These are phyloP conservation scores for Vitis amurensis DNA, from an alignment of 164 flowering plant genomes.

Conservation along the genomic window DNA sequence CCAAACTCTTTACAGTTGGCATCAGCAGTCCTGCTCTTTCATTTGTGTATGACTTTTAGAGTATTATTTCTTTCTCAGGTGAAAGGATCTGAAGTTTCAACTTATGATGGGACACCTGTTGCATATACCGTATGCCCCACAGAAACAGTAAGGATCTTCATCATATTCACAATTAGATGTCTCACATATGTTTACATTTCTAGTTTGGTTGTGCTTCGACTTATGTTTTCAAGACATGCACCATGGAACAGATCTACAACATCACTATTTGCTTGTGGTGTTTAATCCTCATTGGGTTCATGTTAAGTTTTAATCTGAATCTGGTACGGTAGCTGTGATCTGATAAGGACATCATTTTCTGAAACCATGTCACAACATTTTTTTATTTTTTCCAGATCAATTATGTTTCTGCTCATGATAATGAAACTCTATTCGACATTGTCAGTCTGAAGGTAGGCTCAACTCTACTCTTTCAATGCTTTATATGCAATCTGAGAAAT, in stretches of 20 bases:
- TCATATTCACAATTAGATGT: background rate
- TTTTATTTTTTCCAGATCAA: slow-evolving; percentile 52
- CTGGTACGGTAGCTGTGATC: background rate
- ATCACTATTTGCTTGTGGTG: background rate
- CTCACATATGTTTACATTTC: background rate
- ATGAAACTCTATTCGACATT: slow-evolving; percentile 88
- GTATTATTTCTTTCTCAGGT: slow-evolving; percentile 48
- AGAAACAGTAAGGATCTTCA: slow-evolving; percentile 64
- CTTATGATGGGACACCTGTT: slow-evolving; percentile 67
- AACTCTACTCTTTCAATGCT: background rate
- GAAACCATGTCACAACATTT: background rate
- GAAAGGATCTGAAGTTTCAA: slow-evolving; percentile 75
- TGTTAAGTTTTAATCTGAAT: too few species aligned
- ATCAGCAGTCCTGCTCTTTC: too few species aligned
- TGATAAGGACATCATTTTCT: slow-evolving; percentile 4
- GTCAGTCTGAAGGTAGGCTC: slow-evolving; percentile 76
- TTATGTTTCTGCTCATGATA: slow-evolving; percentile 98
- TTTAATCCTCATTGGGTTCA: background rate
- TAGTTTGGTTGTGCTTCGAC: background rate
- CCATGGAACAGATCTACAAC: too few species aligned
- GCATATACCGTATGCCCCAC: slow-evolving; percentile 73
- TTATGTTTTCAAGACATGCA: background rate
- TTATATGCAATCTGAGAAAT: background rate
- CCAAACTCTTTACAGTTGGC: too few species aligned
- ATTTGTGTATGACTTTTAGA: too few species aligned